phyloP scores from a whole-genome alignment of 2,329 filamentous ascomycete genomes.

The Colletotrichum cereale region DNA sequence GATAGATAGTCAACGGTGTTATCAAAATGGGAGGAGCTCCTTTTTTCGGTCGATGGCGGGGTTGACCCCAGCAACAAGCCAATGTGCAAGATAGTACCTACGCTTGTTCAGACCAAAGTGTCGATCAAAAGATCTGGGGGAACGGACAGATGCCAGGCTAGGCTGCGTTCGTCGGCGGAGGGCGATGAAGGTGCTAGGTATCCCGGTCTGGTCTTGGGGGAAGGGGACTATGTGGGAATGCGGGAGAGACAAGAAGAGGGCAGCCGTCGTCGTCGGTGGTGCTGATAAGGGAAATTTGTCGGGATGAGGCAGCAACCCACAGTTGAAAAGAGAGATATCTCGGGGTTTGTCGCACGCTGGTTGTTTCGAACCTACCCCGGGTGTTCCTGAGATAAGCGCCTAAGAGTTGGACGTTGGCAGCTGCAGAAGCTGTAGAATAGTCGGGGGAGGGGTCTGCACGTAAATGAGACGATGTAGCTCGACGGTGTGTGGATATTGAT shows the following conservation, averaged over 20 bases:
- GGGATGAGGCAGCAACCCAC: slow-evolving; percentile 7
- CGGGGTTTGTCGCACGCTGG: slow-evolving; percentile 29
- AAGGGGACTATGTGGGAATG: slow-evolving; percentile 7
- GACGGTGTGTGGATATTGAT: slow-evolving; percentile 29
- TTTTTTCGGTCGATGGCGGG: slow-evolving; percentile 37
- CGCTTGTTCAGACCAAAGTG: slow-evolving; percentile 23
- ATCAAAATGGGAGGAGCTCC: slow-evolving; percentile 38
- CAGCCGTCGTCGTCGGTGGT: neutral
- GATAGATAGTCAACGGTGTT: slow-evolving; percentile 38
- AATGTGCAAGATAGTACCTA: slow-evolving; percentile 26
- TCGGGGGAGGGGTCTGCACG: slow-evolving; percentile 26
- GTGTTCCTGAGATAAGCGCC: slow-evolving; percentile 38
- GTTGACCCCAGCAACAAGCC: slow-evolving; percentile 36
- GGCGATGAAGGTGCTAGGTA: slow-evolving; percentile 29
- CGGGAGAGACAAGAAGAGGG: slow-evolving; percentile 6
- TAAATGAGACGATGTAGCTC: slow-evolving; percentile 22
- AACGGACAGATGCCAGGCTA: slow-evolving; percentile 32
- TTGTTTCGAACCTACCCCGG: slow-evolving; percentile 25
- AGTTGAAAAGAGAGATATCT: slow-evolving; percentile 21
- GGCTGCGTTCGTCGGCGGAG: slow-evolving; percentile 38
- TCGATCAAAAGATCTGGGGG: slow-evolving; percentile 40
- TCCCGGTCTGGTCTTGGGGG: slow-evolving; percentile 10
- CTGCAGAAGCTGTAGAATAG: slow-evolving; percentile 34
- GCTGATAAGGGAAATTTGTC: slow-evolving; percentile 35
- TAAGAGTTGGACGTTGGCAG: slow-evolving; percentile 29